These are phyloP conservation scores for Biscogniauxia sp. DNA, from an alignment of 2,329 filamentous ascomycete species.

Conservation along the genomic window DNA sequence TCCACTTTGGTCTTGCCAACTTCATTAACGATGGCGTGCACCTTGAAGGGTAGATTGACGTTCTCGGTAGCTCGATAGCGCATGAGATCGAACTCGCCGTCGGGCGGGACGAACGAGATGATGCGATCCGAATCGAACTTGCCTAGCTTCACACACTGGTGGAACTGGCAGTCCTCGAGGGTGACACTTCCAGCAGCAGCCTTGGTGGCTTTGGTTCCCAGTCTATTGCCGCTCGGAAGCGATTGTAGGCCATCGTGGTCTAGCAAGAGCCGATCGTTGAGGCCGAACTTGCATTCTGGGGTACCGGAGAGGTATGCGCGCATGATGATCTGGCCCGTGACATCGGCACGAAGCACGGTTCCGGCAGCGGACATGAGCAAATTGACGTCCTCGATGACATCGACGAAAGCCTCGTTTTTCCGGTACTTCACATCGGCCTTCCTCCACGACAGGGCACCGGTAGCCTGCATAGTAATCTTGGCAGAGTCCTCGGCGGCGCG, in stretches of 20 bases:
- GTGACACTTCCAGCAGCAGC: conserved; percentile 94
- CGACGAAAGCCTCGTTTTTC: conserved; percentile 99
- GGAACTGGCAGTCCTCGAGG: conserved; percentile 96
- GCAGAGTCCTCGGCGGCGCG: conserved; percentile 85
- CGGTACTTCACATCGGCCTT: conserved; percentile 97
- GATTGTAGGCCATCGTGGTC: conserved; percentile 69
- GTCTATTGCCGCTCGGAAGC: conserved; percentile 70
- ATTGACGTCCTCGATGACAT: conserved; percentile 99
- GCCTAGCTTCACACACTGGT: conserved; percentile 96
- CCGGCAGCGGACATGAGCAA: conserved; percentile 98
- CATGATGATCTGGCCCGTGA: conserved; percentile 98
- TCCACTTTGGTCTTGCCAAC: conserved; percentile 96
- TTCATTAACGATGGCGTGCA: conserved; percentile 97
- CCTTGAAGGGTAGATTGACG: conserved; percentile 97
- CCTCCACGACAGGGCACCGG: conserved; percentile 93
- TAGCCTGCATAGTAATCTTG: conserved; percentile 99
- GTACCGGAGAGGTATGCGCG: conserved; percentile 95
- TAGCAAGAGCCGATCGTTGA: conserved; percentile 92
- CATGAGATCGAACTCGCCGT: conserved; percentile 98
- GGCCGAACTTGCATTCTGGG: conserved; percentile 97
- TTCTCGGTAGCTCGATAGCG: conserved; percentile 97
- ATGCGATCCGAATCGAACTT: conserved; percentile 96
- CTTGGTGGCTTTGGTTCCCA: conserved; percentile 85
- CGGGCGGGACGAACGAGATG: conserved; percentile 94
- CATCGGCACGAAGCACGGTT: conserved; percentile 90